phyloP scores from a whole-genome alignment of 2,329 filamentous ascomycete species.

The Aspergillus proliferans region DNA sequence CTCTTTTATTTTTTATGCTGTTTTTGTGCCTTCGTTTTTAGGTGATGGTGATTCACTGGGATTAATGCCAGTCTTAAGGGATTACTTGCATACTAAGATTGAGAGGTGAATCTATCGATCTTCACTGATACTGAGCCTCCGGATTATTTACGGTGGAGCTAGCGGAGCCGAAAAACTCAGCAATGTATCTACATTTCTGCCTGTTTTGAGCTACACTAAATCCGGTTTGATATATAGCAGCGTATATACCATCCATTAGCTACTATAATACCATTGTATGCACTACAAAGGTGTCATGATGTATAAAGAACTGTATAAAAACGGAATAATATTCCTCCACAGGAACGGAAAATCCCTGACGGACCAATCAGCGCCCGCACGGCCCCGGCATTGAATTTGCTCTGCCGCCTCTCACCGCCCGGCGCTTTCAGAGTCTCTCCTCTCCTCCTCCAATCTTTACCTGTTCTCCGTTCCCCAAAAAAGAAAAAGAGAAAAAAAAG shows the following conservation, averaged over 20 bases:
- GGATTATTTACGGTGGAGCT: too few relatives aligned
- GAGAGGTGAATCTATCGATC: too few relatives aligned
- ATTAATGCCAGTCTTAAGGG: not conserved
- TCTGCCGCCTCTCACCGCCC: slow-evolving; percentile 8
- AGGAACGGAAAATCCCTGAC: not conserved
- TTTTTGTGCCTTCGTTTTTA: slow-evolving; percentile 1
- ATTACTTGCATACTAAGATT: too few relatives aligned
- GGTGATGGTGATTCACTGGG: not conserved
- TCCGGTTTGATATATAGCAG: too few relatives aligned
- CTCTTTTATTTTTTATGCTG: slow-evolving; percentile 2
- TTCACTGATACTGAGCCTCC: too few relatives aligned
- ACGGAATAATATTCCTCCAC: not conserved
- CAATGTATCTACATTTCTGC: too few relatives aligned
- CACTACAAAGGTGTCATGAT: too few relatives aligned
- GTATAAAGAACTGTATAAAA: not conserved
- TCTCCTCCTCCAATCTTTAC: slow-evolving; percentile 8
- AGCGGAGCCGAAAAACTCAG: too few relatives aligned
- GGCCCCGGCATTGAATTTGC: slow-evolving; percentile 8
- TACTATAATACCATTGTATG: too few relatives aligned
- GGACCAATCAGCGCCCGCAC: slow-evolving; percentile 1
- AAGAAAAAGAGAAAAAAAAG: slow-evolving; percentile 6
- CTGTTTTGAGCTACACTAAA: too few relatives aligned
- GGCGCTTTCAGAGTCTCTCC: slow-evolving; percentile 7
- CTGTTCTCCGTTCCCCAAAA: slow-evolving; percentile 9
- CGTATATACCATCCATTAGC: too few relatives aligned